Base-by-base conservation (phyloP, 768 basidiomycete genomes). In the Rhizopogon rudus region DNA sequence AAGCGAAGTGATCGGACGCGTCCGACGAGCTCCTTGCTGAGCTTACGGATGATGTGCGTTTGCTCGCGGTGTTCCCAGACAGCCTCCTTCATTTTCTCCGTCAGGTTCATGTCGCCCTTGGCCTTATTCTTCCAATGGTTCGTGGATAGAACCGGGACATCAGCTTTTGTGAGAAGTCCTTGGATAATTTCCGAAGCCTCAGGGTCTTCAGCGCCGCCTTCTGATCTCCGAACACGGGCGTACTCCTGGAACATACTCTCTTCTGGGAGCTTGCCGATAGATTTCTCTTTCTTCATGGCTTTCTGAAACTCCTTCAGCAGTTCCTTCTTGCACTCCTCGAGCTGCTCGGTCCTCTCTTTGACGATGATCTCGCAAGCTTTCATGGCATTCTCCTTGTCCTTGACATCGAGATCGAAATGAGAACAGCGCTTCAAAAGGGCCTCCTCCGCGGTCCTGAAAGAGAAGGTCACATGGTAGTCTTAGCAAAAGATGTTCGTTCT, bases 341-440 rank as follows among this genome's bases (percentile, higher is more conserved):
- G 75, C 63, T 98, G 93, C 51, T 78, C 78, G 53, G 81, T 81
- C 40, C 94, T 89, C 62, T 92, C 90, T 56, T 81, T 71, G 56
- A 95, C 88, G 60, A 98, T 96, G 61, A 92, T 82, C 59, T 98
- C 91, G 69, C 95, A 97, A 3, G 94, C 92, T 63, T 88, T 88
- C 82, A 91, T 87, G 0, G 95, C 93, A 59, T 94, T 81, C 57
- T 81, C 80, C 54, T 75, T 75, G 33, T 76, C 79, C 58, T 79
- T 82, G n/a, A 81, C 82, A 53, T 92, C 90, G 35, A 94, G 77
- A 60, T 93, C 91, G 69, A 96, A 98, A 67, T 96, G 94, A 5
- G 94, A 95, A 67, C 93, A 96, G 40, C 95, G 88, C 66, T 98
- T 98, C 56, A 98, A 78, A 10, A 98, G 80, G 2, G 94, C 93